These are phyloP conservation scores for Rutidosis leptorrhynchoides DNA, from an alignment of 129 eudicot species.

Conservation along the genomic window DNA sequence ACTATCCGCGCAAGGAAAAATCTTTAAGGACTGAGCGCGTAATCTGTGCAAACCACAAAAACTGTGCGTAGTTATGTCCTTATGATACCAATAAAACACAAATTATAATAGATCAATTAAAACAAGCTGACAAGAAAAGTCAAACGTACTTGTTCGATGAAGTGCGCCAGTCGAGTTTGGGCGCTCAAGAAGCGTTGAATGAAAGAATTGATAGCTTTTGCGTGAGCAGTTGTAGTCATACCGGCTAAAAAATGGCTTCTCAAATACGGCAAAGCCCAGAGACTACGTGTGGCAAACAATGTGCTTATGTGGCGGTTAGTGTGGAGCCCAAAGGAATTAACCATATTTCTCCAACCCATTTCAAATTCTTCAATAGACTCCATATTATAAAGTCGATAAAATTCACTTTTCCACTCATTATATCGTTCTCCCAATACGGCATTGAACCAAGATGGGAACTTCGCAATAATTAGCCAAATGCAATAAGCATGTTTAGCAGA, in stretches of 20 bases:
- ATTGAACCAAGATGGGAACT: conserved; percentile 98
- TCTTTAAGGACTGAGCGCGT: too few relatives aligned
- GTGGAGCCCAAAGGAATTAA: conserved; percentile 73
- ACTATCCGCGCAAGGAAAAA: too few relatives aligned
- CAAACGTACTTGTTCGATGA: conserved; percentile 89
- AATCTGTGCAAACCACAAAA: too few relatives aligned
- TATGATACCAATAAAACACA: conserved; percentile 6
- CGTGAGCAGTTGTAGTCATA: conserved; percentile 73
- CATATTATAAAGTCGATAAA: conserved; percentile 80
- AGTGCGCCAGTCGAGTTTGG: conserved; percentile 89
- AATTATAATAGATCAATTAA: background rate
- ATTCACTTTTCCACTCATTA: conserved; percentile 94
- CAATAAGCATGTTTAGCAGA: conserved; percentile 94
- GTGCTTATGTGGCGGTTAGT: conserved; percentile 83
- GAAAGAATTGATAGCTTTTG: conserved; percentile 94
- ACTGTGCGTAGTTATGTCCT: too few relatives aligned
- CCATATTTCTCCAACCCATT: conserved; percentile 97
- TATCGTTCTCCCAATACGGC: conserved; percentile 92
- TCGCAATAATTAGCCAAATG: conserved; percentile 86
- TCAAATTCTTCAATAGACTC: conserved; percentile 89
- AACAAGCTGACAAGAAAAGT: conserved; percentile 21
- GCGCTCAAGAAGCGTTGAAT: conserved; percentile 97
- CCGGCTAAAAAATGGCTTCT: conserved; percentile 94
- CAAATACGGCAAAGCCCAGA: conserved; percentile 94
- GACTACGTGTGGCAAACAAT: conserved; percentile 65